phyloP scores from a whole-genome alignment of 768 basidiomycete genomes.

The Termitomyces sp. region DNA sequence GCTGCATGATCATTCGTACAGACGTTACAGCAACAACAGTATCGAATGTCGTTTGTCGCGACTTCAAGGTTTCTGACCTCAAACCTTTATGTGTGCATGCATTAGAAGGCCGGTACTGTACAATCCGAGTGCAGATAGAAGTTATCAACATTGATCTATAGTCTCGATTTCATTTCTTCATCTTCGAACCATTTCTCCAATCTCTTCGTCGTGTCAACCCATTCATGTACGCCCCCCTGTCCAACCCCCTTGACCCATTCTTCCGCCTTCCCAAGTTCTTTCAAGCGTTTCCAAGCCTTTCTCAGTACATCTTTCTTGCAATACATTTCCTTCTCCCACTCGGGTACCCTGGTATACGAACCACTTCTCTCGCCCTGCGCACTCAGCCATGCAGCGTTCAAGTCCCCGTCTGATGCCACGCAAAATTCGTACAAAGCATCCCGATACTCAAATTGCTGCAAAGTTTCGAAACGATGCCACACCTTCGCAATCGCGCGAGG shows the following conservation, averaged over 20 bases:
- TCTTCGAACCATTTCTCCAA: slow-evolving; percentile 29
- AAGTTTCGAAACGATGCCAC: slow-evolving; percentile 51
- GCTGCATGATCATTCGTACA: background rate
- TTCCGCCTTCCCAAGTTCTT: slow-evolving; percentile 51
- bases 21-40: background rate
- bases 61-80: no score
- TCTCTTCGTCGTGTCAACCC: slow-evolving; percentile 46
- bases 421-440: slow-evolving; percentile 50
- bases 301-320: slow-evolving; percentile 43
- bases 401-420: slow-evolving; percentile 20
- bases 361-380: background rate
- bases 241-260: slow-evolving; percentile 67
- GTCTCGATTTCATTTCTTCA: slow-evolving; percentile 8
- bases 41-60: background rate
- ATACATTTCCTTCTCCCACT: slow-evolving; percentile 63
- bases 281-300: slow-evolving; percentile 55
- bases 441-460: slow-evolving; percentile 68
- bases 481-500: slow-evolving; percentile 41
- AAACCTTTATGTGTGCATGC: no score
- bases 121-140: background rate
- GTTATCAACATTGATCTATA: background rate
- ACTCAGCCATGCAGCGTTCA: slow-evolving; percentile 2
- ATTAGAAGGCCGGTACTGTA: background rate
- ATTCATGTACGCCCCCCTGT: slow-evolving; percentile 50
- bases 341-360: slow-evolving; percentile 27